A percentile compares a stretch with the other conserved stretches of the same genome.
Evolutionary conservation across 2,329 filamentous ascomycete genomes (phyloP).

Genomic region (Aspergillus texensis): DNA sequence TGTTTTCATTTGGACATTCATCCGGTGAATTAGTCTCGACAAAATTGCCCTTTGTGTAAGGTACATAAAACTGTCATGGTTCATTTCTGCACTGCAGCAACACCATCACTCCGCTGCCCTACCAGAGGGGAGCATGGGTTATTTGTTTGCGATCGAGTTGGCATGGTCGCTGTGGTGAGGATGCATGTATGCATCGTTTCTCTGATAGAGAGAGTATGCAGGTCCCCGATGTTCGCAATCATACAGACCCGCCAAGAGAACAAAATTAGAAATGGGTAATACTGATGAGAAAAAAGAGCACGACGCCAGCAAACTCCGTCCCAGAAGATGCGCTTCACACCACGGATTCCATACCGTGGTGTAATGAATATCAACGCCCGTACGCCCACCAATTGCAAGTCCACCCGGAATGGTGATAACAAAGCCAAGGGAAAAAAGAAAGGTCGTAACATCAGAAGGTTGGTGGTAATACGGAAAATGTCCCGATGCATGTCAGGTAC

Average conservation of each 20-base stretch:
- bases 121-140: neutral
- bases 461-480: neutral
- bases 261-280: neutral
- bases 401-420: neutral
- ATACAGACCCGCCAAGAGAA: neutral
- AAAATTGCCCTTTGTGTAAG: neutral
- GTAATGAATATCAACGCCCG: constrained; percentile 2
- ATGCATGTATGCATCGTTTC: neutral
- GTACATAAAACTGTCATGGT: neutral
- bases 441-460: neutral
- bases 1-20: neutral
- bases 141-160: neutral
- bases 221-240: neutral
- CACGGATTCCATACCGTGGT: neutral
- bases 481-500: neutral
- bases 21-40: neutral
- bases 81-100: neutral
- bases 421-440: constrained; percentile 4
- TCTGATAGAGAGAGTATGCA: neutral
- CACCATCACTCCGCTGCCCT: neutral
- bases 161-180: neutral
- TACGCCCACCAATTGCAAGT: constrained; percentile 4
- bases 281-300: neutral
- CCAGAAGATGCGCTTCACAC: neutral
- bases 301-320: neutral